Evolutionary conservation across 768 basidiomycete genomes (phyloP).

Genomic region (Phlebiopsis flavidoalba): DNA sequence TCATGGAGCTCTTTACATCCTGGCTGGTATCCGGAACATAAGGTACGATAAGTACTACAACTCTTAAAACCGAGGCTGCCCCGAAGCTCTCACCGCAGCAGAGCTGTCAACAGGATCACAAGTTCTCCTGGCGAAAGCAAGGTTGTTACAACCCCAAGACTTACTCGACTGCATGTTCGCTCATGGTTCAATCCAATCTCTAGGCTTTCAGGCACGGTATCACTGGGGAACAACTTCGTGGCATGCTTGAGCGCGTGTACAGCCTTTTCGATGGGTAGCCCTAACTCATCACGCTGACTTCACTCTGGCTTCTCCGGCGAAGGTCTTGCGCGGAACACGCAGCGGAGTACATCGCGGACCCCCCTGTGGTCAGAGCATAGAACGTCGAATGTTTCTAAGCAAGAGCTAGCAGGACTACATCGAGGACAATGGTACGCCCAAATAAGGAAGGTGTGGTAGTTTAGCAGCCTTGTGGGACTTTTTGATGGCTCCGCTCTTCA

Average conservation of each 20-base stretch:
- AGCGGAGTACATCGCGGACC: background rate
- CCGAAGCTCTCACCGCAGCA: too few relatives aligned
- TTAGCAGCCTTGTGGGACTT: constrained; percentile 3
- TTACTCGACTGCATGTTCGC: too few relatives aligned
- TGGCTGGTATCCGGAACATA: too few relatives aligned
- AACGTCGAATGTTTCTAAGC: too few relatives aligned
- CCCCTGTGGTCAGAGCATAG: background rate
- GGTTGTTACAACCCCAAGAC: too few relatives aligned
- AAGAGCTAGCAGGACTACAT: background rate
- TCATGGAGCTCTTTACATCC: too few relatives aligned
- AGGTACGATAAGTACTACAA: too few relatives aligned
- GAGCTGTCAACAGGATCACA: too few relatives aligned
- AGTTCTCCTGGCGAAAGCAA: too few relatives aligned
- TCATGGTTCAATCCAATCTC: too few relatives aligned
- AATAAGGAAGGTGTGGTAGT: constrained; percentile 13
- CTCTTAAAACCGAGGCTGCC: too few relatives aligned
- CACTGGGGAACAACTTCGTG: background rate
- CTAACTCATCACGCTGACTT: background rate
- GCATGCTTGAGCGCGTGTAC: background rate
- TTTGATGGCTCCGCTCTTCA: constrained; percentile 2
- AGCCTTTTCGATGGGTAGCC: too few relatives aligned
- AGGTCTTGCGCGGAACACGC: background rate
- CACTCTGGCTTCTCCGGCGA: background rate
- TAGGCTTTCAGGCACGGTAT: background rate
- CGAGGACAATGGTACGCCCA: constrained; percentile 9